Evolutionary conservation across 495 filamentous ascomycete species (phyloP), one percentile per base, ranked within the genome.

Genomic region (Penicillium ochrochloron): DNA sequence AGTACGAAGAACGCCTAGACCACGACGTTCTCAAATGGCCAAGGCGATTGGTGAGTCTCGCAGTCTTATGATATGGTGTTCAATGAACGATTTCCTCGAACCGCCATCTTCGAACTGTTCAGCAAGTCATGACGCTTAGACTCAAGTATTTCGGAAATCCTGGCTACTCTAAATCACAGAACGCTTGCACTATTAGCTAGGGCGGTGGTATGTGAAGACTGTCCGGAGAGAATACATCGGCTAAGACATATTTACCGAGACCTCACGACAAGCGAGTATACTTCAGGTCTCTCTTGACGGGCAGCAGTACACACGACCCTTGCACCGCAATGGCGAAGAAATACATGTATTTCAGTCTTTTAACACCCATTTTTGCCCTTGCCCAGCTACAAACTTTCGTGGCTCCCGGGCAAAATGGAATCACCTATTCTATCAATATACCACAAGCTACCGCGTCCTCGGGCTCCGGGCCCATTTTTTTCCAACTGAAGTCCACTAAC

Each of bases 401-500:
- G n/a, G 70, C 76, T 4, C 50, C 37, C 23, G 62, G 65, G 11
- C 68, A 74, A 25, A 63, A 61, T 48, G 71, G 64, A 3, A 61
- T 77, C 10, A 69, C 66, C 44, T 80, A 72, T 60, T 69, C 66
- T 51, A 60, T 80, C 39, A 73, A 72, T 19, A 58, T 78, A 17
- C 75, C 76, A 0, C 25, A 67, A 10, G 10, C 37, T 25, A 80
- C 76, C 9, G 70, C 66, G 5, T 58, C 62, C 27, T 68, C 75
- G 0, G 62, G 65, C 31, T 61, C 65, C 3, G 78, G 76, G 0
- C 72, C 75, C 2, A 81, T 92, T 48, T 90, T 85, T 73, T 79
- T 92, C 64, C 89, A 90, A 64, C 80, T 92, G 37, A 76, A 73
- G 25, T 88, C 88, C 3, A 88, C 89, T 0, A 75, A 77, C 2